phyloP scores from a whole-genome alignment of 1,284 basidiomycete genomes.

The Ustilago tritici region DNA sequence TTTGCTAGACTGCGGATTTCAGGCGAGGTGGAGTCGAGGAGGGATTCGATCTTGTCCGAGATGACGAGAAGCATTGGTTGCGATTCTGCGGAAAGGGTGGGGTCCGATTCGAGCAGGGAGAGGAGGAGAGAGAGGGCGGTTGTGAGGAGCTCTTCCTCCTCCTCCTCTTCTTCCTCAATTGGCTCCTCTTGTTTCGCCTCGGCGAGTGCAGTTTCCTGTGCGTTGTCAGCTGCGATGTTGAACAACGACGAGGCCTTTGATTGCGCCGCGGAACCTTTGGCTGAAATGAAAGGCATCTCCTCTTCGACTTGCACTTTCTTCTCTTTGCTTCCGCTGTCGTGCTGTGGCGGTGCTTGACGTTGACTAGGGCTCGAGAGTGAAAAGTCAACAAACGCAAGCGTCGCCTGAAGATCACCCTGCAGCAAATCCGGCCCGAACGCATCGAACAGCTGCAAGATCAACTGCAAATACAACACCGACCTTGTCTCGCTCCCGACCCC shows the following conservation, averaged over 20 bases:
- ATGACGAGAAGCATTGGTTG: slow-evolving; percentile 61
- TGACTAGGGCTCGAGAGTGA: slow-evolving; percentile 39
- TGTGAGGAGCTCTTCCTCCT: slow-evolving; percentile 49
- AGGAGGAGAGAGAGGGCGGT: slow-evolving; percentile 63
- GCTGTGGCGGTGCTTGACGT: slow-evolving; percentile 7
- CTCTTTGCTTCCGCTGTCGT: not conserved
- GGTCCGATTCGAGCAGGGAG: slow-evolving; percentile 59
- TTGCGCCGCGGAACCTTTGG: slow-evolving; percentile 6
- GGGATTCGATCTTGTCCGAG: slow-evolving; percentile 44
- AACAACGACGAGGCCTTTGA: slow-evolving; percentile 26
- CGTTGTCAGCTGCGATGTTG: slow-evolving; percentile 10
- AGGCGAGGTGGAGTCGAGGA: slow-evolving; percentile 40
- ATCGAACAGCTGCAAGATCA: slow-evolving; percentile 61
- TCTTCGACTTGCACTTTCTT: not conserved
- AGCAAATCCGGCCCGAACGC: slow-evolving; percentile 60
- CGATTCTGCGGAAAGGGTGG: slow-evolving; percentile 36
- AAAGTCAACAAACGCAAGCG: slow-evolving; percentile 63
- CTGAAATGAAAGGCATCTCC: slow-evolving; percentile 43
- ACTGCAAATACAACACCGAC: slow-evolving; percentile 58
- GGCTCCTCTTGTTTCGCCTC: not conserved
- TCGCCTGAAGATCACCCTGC: slow-evolving; percentile 52
- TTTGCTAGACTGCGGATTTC: slow-evolving; percentile 75
- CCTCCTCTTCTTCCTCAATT: slow-evolving; percentile 5
- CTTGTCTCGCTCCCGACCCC: slow-evolving; percentile 22
- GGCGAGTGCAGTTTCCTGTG: not conserved